Conservation (phyloP, 768 basidiomycete species). For the Panaeolus papilionaceus region DNA sequence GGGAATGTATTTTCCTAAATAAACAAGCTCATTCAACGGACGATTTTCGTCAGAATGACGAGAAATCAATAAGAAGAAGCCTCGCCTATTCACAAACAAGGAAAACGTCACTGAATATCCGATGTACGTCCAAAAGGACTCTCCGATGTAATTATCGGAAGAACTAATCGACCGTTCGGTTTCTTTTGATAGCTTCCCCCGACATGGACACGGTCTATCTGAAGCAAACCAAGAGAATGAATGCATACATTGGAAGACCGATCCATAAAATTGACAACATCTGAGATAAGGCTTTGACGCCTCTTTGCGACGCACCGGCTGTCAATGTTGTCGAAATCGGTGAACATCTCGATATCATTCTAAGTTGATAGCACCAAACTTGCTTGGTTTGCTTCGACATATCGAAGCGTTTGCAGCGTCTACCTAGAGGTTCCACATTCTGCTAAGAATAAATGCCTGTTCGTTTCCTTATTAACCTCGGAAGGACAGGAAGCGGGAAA, state of each 20-base stretch:
- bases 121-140: neutral
- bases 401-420: no score
- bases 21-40: neutral
- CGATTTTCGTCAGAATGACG: constrained; percentile 12
- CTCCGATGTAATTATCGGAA: neutral
- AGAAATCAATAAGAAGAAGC: constrained; percentile 1
- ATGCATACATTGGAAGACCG: neutral
- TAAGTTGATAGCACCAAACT: no score
- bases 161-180: neutral
- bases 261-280: neutral
- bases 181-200: neutral
- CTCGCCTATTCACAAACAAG: neutral
- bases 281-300: neutral
- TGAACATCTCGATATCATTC: neutral
- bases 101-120: constrained; percentile 6
- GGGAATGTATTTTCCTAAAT: neutral
- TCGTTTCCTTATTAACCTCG: no score
- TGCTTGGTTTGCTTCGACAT: no score
- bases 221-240: neutral
- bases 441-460: no score
- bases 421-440: no score
- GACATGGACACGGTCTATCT: neutral
- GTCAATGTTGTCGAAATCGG: neutral
- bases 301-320: neutral
- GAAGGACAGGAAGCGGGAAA: no score